Percentiles rank a stretch among this genome's conserved stretches.
These are phyloP conservation scores for Omphalea diandra DNA, from an alignment of 441 rosid genomes.

Conservation along the genomic window DNA sequence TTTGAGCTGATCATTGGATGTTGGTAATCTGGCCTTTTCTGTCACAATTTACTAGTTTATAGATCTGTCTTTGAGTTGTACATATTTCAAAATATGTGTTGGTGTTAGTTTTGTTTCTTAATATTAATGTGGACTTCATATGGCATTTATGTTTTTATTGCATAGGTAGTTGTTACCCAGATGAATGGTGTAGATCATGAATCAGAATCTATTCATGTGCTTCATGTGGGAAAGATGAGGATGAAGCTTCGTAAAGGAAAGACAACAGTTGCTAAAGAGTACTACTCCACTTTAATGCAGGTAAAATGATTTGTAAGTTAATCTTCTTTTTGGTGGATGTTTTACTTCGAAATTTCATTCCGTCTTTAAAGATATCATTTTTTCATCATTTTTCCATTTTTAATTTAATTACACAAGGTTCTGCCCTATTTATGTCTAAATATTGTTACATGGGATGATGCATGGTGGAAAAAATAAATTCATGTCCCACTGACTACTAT, in stretches of 20 bases:
- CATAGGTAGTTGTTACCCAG: constrained; percentile 80
- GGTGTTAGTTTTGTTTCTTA: neutral
- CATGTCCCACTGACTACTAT: neutral
- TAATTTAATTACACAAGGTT: neutral
- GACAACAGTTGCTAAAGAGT: constrained; percentile 74
- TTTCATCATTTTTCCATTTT: neutral
- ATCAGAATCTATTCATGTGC: constrained; percentile 75
- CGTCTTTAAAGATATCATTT: neutral
- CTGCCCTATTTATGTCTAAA: neutral
- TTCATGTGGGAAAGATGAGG: constrained; percentile 97
- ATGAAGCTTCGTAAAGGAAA: constrained; percentile 84
- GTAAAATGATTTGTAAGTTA: constrained; percentile 29
- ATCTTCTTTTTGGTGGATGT: neutral
- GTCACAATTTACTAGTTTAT: neutral
- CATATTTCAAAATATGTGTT: neutral
- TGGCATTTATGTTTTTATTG: neutral
- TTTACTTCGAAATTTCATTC: neutral
- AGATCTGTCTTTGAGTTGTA: neutral
- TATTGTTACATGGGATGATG: neutral
- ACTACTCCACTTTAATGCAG: constrained; percentile 83
- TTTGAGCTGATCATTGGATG: neutral
- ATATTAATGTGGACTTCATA: neutral
- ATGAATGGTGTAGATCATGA: constrained; percentile 63
- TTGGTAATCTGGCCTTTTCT: neutral
- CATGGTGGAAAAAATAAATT: neutral